Base-by-base conservation (phyloP, 768 basidiomycete genomes). In the Mrakia gelida region DNA sequence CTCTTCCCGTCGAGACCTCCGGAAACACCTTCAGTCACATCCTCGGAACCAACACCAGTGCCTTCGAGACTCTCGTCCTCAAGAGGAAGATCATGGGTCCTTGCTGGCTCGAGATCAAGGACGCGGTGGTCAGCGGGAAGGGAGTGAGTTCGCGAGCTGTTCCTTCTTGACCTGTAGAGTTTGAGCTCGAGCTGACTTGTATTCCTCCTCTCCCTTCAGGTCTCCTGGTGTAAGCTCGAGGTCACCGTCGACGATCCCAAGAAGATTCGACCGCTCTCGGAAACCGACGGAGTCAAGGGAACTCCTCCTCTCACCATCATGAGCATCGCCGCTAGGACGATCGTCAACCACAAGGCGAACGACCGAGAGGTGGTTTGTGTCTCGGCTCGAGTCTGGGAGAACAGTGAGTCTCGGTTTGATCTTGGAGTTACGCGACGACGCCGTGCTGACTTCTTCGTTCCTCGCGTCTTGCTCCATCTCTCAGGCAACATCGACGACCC, bases 11-110 rank as follows among this genome's bases (percentile, higher is more conserved):
- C 80, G 89, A 89, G 49, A 88, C 91, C 5, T 89, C 88, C 59
- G 94, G 92, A 68, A 90, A 92, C 13, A 95, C 92, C 72, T 95
- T 98, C 83, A 87, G 90, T 49, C 89, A 89, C 76, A 90, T 98
- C 16, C 92, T 98, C 81, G 97, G 97, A 18, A 92, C 95, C 3
- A 95, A 90, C 80, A 96, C 95, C 8, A 93, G 86, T 73, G 92
- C 96, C 0, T 99, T 99, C 81, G 97, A 98, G 83, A 86, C 94
- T 15, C 88, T 99, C 28, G 95, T 95, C 2, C 81, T 98, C 67
- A 98, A 98, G 84, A 90, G 95, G 45, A 97, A 95, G 85, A 97
- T 98, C 77, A 98, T 98, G 95, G 97, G 97, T 0, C 95, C 97
- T 0, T 98, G 97, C 83, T 99, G 97, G 97, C 86, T 99, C 65